phyloP scores from a whole-genome alignment of 73 alveolate genomes.

The Stentor coeruleus region DNA sequence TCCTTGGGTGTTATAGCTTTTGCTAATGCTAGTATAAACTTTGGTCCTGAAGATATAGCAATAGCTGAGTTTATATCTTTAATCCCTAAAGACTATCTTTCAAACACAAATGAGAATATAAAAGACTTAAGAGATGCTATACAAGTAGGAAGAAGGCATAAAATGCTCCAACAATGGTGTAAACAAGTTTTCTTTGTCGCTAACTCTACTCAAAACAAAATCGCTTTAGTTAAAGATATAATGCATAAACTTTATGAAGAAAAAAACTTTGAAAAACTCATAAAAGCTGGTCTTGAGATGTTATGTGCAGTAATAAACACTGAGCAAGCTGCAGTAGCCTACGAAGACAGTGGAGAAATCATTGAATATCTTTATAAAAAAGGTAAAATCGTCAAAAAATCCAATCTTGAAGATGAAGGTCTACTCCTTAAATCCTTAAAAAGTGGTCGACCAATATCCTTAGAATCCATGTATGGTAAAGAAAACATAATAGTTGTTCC shows the following conservation, averaged over 20 bases:
- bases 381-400: neutral
- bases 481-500: slow-evolving; percentile 4
- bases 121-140: neutral
- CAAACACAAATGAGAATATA: neutral
- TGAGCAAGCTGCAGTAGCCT: neutral
- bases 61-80: neutral
- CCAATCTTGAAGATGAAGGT: neutral
- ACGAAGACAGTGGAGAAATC: neutral
- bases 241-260: neutral
- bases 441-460: neutral
- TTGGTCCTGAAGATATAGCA: neutral
- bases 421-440: neutral
- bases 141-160: neutral
- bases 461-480: neutral
- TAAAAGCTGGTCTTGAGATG: neutral
- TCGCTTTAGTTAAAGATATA: neutral
- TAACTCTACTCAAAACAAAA: neutral
- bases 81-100: neutral
- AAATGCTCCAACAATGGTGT: slow-evolving; percentile 8
- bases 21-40: neutral
- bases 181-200: neutral
- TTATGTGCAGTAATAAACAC: neutral
- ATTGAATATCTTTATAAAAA: neutral
- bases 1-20: neutral
- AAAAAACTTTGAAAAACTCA: neutral